phyloP scores from a whole-genome alignment of 2,329 filamentous ascomycete species.

The Clonostachys sp. region DNA sequence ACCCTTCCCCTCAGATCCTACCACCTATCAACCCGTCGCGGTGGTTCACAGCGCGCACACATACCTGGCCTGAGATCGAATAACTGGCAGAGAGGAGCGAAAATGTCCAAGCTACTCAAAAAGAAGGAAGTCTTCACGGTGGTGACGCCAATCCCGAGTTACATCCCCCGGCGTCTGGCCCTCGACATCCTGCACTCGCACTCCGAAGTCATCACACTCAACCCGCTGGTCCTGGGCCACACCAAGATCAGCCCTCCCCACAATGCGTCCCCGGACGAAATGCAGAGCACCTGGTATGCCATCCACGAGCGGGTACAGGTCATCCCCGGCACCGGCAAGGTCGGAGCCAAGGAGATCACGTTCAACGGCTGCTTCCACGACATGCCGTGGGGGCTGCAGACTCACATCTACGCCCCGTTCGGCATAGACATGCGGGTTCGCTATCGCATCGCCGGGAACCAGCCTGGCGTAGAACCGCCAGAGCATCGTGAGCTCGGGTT shows the following conservation, averaged over 20 bases:
- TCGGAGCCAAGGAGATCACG: slow-evolving; percentile 60
- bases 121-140: slow-evolving; percentile 65
- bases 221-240: slow-evolving; percentile 62
- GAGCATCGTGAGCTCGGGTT: slow-evolving; percentile 59
- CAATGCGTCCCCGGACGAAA: slow-evolving; percentile 65
- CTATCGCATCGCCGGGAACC: slow-evolving; percentile 65
- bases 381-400: slow-evolving; percentile 68
- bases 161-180: slow-evolving; percentile 67
- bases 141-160: slow-evolving; percentile 65
- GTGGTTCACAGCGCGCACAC: too few relatives aligned
- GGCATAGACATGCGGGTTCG: slow-evolving; percentile 63
- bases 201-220: slow-evolving; percentile 66
- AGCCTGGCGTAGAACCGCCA: slow-evolving; percentile 58
- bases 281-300: slow-evolving; percentile 71
- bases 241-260: slow-evolving; percentile 62
- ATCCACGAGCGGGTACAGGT: slow-evolving; percentile 66
- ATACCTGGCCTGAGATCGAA: too few relatives aligned
- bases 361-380: slow-evolving; percentile 72
- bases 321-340: slow-evolving; percentile 60
- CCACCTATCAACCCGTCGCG: too few relatives aligned
- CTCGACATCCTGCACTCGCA: slow-evolving; percentile 70
- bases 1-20: too few relatives aligned
- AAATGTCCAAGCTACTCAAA: slow-evolving; percentile 38
- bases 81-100: too few relatives aligned
- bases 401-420: slow-evolving; percentile 66